Percentiles rank a stretch among this genome's conserved stretches.
These are phyloP conservation scores for Ogataea pignaliae DNA, from an alignment of 805 yeast species.

Conservation along the genomic window DNA sequence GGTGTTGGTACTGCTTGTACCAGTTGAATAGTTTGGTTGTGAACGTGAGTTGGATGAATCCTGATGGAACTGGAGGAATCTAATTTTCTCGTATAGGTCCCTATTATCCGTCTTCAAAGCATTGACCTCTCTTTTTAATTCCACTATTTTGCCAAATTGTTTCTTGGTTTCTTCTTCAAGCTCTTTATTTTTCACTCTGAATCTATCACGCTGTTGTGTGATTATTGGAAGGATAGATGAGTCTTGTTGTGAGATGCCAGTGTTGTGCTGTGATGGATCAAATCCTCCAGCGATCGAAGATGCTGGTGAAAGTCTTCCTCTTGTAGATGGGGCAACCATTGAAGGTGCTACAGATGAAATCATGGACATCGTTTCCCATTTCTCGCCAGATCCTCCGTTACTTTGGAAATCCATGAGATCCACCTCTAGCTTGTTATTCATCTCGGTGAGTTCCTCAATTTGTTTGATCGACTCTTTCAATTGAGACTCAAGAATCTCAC, in stretches of 20 bases:
- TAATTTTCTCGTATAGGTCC: constrained; percentile 72
- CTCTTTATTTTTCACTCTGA: constrained; percentile 76
- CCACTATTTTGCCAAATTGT: constrained; percentile 47
- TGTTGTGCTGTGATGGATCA: constrained; percentile 8
- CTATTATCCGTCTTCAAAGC: constrained; percentile 68
- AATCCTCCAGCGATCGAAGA: constrained; percentile 45
- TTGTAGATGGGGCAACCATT: constrained; percentile 3
- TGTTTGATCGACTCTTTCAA: constrained; percentile 34
- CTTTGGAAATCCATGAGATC: constrained; percentile 64
- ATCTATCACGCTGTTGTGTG: constrained; percentile 92
- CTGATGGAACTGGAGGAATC: constrained; percentile 56
- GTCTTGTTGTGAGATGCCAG: constrained; percentile 25
- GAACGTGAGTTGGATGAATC: constrained; percentile 10
- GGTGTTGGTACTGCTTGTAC: constrained; percentile 14
- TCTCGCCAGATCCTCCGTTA: constrained; percentile 26
- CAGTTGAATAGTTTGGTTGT: constrained; percentile 15
- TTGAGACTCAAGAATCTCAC: constrained; percentile 36
- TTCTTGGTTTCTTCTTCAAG: constrained; percentile 76
- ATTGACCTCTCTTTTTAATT: constrained; percentile 60
- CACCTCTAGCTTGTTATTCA: constrained; percentile 63
- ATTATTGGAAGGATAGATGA: constrained; percentile 72
- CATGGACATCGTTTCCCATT: constrained; percentile 61
- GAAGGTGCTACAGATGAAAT: constrained; percentile 50
- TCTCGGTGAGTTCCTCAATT: constrained; percentile 36
- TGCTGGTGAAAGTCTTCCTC: constrained; percentile 42